Evolutionary conservation across 805 yeast species (phyloP), one percentile per base, ranked within the genome.

Genomic region (Yamadazyma paraphyllophila): DNA sequence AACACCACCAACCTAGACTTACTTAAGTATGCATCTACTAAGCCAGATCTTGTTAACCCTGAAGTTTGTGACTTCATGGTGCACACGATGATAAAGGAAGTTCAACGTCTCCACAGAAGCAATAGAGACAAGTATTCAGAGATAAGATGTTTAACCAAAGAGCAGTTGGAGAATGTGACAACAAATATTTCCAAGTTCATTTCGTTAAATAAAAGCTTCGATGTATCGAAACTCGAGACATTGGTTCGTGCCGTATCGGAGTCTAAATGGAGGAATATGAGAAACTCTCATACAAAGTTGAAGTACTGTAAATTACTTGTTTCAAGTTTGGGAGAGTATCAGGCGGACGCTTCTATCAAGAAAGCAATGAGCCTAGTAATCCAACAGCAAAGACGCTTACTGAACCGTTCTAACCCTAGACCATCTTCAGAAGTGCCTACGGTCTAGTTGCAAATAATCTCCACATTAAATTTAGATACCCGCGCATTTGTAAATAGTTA

Each of bases 161-260:
- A 36, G 5, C 48, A 45, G 14, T 29, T 45, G n/a, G 48, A 40
- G 39, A 41, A 45, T 17, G 35, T 45, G 29, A 10, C 14, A 7
- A n/a, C 27, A 29, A 29, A 10, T 9, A 10, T 29, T 29, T 11
- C 13, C 11, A n/a, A 10, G 13, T 29, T 29, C 13, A 11, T 29
- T 29, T 10, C 31, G 13, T n/a, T 29, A 4, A 29, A 29, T 7
- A 10, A 10, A 10, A n/a, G 13, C 13, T 29, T 29, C 7, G 31
- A 29, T 29, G 7, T 29, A 4, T 11, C 11, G 11, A 29, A 29
- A 29, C 7, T 29, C 3, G 31, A 10, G 13, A n/a, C 13, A 4
- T 29, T 29, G 31, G 31, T 29, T n/a, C 11, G 13, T 10, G 13
- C 13, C 31, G 7, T 29, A 10, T 29, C 31, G 4, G 17, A 32